Conservation (phyloP, 2,329 filamentous ascomycete genomes). For the Furcasterigmium furcatum region DNA sequence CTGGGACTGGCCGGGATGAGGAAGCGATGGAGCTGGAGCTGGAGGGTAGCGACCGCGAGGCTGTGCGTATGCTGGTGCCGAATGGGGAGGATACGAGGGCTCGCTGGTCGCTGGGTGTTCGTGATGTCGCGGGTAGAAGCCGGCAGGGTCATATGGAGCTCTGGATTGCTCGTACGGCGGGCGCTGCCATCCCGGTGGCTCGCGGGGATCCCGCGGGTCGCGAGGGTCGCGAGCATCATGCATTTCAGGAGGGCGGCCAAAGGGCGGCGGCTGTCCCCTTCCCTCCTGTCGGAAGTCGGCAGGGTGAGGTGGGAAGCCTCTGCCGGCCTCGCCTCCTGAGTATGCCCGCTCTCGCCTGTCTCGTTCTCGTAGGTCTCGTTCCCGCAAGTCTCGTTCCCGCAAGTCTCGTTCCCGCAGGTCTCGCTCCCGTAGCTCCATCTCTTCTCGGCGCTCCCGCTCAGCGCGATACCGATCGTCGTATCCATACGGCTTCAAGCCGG, state of each 20-base stretch:
- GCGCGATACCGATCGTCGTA: slow-evolving; percentile 54
- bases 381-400: slow-evolving; percentile 40
- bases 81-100: slow-evolving; percentile 32
- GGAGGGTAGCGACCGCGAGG: slow-evolving; percentile 19
- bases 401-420: too few species aligned
- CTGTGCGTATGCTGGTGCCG: slow-evolving; percentile 26
- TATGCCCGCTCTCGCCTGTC: slow-evolving; percentile 40
- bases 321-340: slow-evolving; percentile 43
- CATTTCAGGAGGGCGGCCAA: slow-evolving; percentile 33
- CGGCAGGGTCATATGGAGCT: slow-evolving; percentile 38
- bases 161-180: slow-evolving; percentile 38
- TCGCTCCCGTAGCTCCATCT: slow-evolving; percentile 38
- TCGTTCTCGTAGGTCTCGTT: slow-evolving; percentile 28
- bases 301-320: slow-evolving; percentile 40
- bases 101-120: slow-evolving; percentile 44
- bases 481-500: slow-evolving; percentile 34
- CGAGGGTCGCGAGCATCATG: slow-evolving; percentile 30
- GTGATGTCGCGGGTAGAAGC: slow-evolving; percentile 36
- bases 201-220: slow-evolving; percentile 6
- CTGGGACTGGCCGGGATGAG: slow-evolving; percentile 20
- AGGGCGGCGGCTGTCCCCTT: slow-evolving; percentile 31
- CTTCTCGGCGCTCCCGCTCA: slow-evolving; percentile 44
- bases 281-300: slow-evolving; percentile 38
- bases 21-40: slow-evolving; percentile 14
- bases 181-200: slow-evolving; percentile 20